Evolutionary conservation across 306 rosid genomes (phyloP), one percentile per base, ranked within the genome.

Genomic region (Neltuma alba): DNA sequence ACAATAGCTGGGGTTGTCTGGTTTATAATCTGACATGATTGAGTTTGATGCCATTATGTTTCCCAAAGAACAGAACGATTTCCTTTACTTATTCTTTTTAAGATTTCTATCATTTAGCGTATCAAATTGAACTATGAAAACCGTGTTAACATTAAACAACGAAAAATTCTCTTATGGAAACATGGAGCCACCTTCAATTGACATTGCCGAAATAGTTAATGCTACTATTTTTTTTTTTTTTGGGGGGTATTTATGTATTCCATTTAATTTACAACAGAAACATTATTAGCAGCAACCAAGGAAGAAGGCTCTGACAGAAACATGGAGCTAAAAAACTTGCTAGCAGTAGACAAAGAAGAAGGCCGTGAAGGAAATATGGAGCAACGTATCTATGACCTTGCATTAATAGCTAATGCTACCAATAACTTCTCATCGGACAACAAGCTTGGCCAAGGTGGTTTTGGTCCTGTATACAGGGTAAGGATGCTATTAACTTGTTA

Each of bases 391-490:
- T 52, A n/a, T 52, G 60, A 52, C 60, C 27, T 20, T 52, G 27
- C 13, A 0, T 13, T 52, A 8, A n/a, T 52, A 52, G 60, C 28
- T n/a, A n/a, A n/a, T 52, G 60, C 65, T 27, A 58, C 65, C 11
- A 58, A 25, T 58, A 27, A 25, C 66, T 60, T 60, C 66, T 28
- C 66, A 4, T 13, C n/a, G 0, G 37, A 60, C 37, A 60, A 12
- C 20, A 60, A 60, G 66, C 66, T 60, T 27, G 66, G 66, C 9
- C 9, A 60, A 60, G 66, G 66, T 27, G 66, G 66, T 25, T 60
- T 60, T 60, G 66, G 66, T 14, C 9, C 11, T 13, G 66, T 60
- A 60, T 60, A 60, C n/a, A 13, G 6, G 36, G 66, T 28, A 60
- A 60, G n/a, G 5, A 28, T 60, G 66, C n/a, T 12, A 27, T 14